These are phyloP conservation scores for Fragaria nilgerrensis DNA, from an alignment of 306 rosid genomes.

Conservation along the genomic window DNA sequence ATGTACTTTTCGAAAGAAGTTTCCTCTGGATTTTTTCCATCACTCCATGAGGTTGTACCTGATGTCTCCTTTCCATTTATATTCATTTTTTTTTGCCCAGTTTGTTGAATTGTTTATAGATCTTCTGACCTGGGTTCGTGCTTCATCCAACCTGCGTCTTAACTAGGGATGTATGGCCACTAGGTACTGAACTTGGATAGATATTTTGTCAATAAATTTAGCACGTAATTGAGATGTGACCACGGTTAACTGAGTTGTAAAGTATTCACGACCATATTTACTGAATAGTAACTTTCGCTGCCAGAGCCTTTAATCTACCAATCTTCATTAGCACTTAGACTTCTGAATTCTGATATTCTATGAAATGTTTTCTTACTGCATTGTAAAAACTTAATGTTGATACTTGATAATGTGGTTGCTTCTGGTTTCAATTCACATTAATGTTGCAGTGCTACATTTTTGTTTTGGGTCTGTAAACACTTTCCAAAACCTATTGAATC, in stretches of 20 bases:
- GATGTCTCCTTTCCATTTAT: slow-evolving; percentile 29
- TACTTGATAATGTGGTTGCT: not conserved
- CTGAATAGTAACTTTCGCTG: slow-evolving; percentile 19
- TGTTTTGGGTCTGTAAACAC: not conserved
- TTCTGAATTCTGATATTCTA: not conserved
- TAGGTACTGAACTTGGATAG: not conserved
- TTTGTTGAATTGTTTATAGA: slow-evolving; percentile 39
- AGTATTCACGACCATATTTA: slow-evolving; percentile 14
- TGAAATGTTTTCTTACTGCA: not conserved
- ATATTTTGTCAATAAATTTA: slow-evolving; percentile 13
- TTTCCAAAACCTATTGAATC: not conserved
- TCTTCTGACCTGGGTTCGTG: slow-evolving; percentile 36
- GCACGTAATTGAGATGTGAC: slow-evolving; percentile 13
- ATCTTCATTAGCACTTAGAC: not conserved
- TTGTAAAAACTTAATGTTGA: not conserved
- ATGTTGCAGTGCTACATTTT: not conserved
- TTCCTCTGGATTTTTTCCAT: slow-evolving; percentile 23
- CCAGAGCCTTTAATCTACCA: slow-evolving; percentile 16
- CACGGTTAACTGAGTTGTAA: slow-evolving; percentile 19
- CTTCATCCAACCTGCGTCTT: slow-evolving; percentile 21
- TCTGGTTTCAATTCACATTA: not conserved
- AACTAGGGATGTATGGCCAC: slow-evolving; percentile 26
- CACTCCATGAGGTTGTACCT: slow-evolving; percentile 33
- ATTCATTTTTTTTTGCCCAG: slow-evolving; percentile 36
- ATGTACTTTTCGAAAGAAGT: slow-evolving; percentile 30